A percentile compares a stretch with the other conserved stretches of the same genome.
Conservation (phyloP, 2,329 filamentous ascomycete genomes). For the Aciculosporium take region DNA sequence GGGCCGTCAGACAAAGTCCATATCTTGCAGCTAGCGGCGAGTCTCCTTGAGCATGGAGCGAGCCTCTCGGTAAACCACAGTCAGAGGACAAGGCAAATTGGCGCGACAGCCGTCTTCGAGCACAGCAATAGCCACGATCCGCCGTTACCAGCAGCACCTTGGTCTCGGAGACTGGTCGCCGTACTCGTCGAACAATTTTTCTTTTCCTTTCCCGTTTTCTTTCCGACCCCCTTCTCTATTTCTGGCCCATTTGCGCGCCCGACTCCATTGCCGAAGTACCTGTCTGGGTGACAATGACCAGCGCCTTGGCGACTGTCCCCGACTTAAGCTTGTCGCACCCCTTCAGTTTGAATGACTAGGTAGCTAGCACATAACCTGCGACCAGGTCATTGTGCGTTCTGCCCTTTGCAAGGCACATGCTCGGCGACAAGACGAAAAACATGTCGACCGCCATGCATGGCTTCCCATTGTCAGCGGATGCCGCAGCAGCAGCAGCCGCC, state of each 20-base stretch:
- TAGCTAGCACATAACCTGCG: background rate
- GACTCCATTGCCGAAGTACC: background rate
- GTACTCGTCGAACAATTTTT: background rate
- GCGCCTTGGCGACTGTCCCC: background rate
- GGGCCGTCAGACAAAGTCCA: background rate
- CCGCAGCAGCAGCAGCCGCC: background rate
- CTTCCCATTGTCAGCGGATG: constrained; percentile 5
- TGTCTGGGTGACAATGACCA: constrained; percentile 6
- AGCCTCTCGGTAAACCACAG: background rate
- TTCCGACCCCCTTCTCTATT: background rate
- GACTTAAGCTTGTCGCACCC: background rate
- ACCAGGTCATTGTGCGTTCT: background rate
- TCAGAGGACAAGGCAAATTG: background rate
- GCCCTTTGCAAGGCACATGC: background rate
- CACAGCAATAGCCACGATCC: background rate
- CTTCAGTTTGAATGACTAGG: background rate
- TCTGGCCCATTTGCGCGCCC: background rate
- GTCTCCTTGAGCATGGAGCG: background rate
- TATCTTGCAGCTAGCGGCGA: background rate
- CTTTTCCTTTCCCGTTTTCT: background rate
- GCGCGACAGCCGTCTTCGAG: background rate
- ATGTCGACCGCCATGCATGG: constrained; percentile 7
- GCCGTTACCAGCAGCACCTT: background rate
- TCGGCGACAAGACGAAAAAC: background rate
- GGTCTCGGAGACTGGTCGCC: too few relatives aligned